Evolutionary conservation across 306 rosid genomes (phyloP), one percentile per base, ranked within the genome.

Genomic region (Gynostemma pentaphyllum): DNA sequence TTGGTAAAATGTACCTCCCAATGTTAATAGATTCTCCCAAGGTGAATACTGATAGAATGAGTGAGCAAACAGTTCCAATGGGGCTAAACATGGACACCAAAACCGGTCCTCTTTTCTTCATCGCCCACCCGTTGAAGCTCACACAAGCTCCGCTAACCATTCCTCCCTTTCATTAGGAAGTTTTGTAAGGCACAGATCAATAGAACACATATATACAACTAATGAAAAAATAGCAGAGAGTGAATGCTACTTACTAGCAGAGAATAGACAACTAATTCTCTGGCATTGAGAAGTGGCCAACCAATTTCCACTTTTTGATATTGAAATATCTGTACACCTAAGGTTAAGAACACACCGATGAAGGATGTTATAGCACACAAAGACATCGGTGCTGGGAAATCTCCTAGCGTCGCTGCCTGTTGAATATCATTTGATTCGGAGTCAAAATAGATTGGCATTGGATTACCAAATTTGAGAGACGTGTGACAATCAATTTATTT

Each of bases 61-160:
- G 78, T 1, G 98, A 81, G 79, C 80, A 74, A 7, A 92, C 84
- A 2, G 98, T 88, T 34, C 88, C 79, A 29, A 92, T 47, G 48
- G 98, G 96, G 71, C 60, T 82, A 66, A 92, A 92, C 82, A 86
- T 82, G 50, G 98, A 88, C 62, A 86, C 94, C 67, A 86, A 70
- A 23, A 88, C 95, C 4, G 96, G 98, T 49, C 96, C 98, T 81
- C 79, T 89, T 67, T 86, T 88, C 82, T 76, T 86, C 67, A 92
- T 75, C 63, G 96, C 95, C 96, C 98, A 92, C 24, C 90, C 90
- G 4, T 75, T 79, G 82, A 92, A 86, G 79, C 95, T 84, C 29
- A 86, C 13, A 65, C 80, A 71, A 61, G 64, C 78, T 70, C 98
- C 96, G 70, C 80, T 73, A 65, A 82, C 75, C 7, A 56, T 66